Conservation (phyloP, 2,329 filamentous ascomycete species). For the Colletotrichum scovillei region DNA sequence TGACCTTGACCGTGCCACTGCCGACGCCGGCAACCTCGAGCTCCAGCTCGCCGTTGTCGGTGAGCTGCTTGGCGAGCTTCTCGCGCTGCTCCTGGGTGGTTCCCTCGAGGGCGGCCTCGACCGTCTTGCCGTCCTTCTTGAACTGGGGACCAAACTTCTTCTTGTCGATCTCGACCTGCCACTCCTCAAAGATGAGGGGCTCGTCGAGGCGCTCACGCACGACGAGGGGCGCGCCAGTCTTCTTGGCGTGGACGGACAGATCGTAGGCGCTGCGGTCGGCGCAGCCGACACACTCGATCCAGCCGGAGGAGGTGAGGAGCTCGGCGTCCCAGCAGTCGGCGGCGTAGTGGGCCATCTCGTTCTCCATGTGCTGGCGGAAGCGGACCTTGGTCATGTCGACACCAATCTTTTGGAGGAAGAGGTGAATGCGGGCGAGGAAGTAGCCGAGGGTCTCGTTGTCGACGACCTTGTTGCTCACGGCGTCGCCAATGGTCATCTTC, state of each 20-base stretch:
- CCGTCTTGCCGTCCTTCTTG: conserved; percentile 91
- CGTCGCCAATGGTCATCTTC: conserved; percentile 84
- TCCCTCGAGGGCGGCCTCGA: conserved; percentile 82
- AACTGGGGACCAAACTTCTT: conserved; percentile 96
- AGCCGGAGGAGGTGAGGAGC: conserved; percentile 89
- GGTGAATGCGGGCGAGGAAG: conserved; percentile 93
- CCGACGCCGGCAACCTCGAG: conserved; percentile 77
- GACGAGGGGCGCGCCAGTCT: conserved; percentile 86
- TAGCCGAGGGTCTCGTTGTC: conserved; percentile 99
- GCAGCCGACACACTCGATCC: conserved; percentile 98
- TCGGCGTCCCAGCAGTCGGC: conserved; percentile 99
- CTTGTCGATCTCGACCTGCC: conserved; percentile 87
- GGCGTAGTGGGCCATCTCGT: conserved; percentile 88
- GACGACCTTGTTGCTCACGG: conserved; percentile 83
- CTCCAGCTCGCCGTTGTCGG: conserved; percentile 78
- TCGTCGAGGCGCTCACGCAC: conserved; percentile 85
- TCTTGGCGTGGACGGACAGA: conserved; percentile 90
- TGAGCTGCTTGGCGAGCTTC: conserved; percentile 79
- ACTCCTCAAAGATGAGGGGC: conserved; percentile 86
- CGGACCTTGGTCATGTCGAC: conserved; percentile 89
- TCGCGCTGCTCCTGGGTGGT: conserved; percentile 85
- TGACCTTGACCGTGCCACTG: conserved; percentile 81
- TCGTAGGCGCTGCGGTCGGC: conserved; percentile 97
- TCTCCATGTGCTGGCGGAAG: conserved; percentile 95
- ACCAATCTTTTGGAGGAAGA: conserved; percentile 90